phyloP scores from a whole-genome alignment of 1,139 yeast species.

The Candida sanyaensis region DNA sequence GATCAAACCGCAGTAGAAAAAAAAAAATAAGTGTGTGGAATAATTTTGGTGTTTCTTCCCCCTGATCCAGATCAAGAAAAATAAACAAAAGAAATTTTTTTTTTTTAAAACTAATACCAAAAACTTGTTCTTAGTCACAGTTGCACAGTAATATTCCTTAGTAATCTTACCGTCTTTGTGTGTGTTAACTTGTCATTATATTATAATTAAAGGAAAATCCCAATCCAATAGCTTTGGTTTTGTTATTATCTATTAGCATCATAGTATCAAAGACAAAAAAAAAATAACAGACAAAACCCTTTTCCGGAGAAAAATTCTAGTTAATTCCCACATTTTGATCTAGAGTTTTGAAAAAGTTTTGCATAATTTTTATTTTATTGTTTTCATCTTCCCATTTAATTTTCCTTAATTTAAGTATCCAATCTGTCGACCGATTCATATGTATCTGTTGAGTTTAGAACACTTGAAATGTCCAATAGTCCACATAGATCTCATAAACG shows the following conservation, averaged over 20 bases:
- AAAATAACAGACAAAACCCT: neutral
- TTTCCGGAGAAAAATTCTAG: neutral
- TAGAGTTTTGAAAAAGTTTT: neutral
- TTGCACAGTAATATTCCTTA: neutral
- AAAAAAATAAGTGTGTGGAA: neutral
- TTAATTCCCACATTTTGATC: neutral
- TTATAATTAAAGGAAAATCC: neutral
- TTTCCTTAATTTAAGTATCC: slow-evolving; percentile 1
- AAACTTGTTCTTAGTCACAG: neutral
- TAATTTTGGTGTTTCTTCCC: neutral
- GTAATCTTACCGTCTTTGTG: neutral
- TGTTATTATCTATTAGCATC: neutral
- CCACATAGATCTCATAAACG: slow-evolving; percentile 39
- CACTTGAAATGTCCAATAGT: slow-evolving; percentile 24
- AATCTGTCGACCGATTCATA: slow-evolving; percentile 6
- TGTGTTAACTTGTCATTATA: neutral
- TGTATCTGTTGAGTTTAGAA: slow-evolving; percentile 5
- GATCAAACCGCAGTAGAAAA: slow-evolving; percentile 1
- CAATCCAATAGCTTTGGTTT: neutral
- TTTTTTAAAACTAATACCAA: neutral
- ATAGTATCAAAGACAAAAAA: neutral
- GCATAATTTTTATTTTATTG: neutral
- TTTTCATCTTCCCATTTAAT: neutral
- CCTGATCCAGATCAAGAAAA: slow-evolving; percentile 3
- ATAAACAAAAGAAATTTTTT: slow-evolving; percentile 2